Base-by-base conservation (phyloP, 139 green algal genomes). In the Tetraselmis striata region DNA sequence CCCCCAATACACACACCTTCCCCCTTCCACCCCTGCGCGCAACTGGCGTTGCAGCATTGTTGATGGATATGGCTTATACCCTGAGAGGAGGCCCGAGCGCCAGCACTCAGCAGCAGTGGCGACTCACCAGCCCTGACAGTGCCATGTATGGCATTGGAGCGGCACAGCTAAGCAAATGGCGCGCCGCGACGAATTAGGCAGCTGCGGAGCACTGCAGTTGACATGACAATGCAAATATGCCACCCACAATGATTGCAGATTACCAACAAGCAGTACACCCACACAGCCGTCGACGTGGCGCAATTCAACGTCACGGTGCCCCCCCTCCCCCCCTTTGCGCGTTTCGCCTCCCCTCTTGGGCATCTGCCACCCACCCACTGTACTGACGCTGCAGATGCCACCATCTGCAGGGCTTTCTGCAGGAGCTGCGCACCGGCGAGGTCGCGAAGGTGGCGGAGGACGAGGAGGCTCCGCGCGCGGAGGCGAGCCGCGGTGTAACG, bases 271-370 rank as follows among this genome's bases (percentile, higher is more conserved):
- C 86, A 92, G 84, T 94, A 88, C 67, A 83, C 0, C 18, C 85
- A 92, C 81, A 94, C 91, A 1, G 83, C 91, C 5, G 79, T 94
- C 27, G 90, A 93, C 59, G 83, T 94, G 5, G 87, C 92, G 30
- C 87, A 94, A 31, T 85, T 89, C 79, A 95, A 95, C 83, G 29
- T 95, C 26, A 59, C 84, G 87, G 91, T 94, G n/a, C n/a, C n/a
- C n/a, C n/a, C n/a, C n/a, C n/a, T n/a, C n/a, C n/a, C n/a, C n/a
- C n/a, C n/a, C n/a, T n/a, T n/a, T n/a, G n/a, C n/a, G n/a, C n/a
- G n/a, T n/a, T n/a, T n/a, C n/a, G n/a, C n/a, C n/a, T n/a, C n/a
- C 80, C 59, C 77, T 25, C n/a, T 80, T 75, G 30, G 31, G 23
- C 0, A 28, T 31, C 11, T 23, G 24, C 25, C 29, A 29, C 2